Conservation (phyloP, 106 monocot genomes). For the Dendrobium nobile region DNA sequence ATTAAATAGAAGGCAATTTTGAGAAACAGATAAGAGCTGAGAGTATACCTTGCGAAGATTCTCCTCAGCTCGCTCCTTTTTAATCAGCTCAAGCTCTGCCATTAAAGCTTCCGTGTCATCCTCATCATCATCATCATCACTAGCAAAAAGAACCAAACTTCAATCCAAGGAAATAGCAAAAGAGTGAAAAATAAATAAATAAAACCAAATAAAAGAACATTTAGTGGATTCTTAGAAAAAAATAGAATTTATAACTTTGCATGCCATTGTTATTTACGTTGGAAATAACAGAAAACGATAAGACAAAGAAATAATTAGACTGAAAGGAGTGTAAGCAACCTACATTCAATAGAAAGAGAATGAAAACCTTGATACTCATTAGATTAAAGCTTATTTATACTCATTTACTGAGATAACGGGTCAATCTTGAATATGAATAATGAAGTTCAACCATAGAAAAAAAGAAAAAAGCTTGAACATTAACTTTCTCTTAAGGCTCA, state of each 20-base stretch:
- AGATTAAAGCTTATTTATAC: background rate
- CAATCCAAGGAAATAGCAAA: background rate
- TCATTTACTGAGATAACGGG: background rate
- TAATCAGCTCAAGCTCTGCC: conserved; percentile 89
- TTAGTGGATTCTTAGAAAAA: background rate
- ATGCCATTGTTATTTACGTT: background rate
- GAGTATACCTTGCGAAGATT: conserved; percentile 67
- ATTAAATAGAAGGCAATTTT: background rate
- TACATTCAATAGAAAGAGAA: background rate
- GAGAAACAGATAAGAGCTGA: background rate
- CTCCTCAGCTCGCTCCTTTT: conserved; percentile 81
- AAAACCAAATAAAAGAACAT: background rate
- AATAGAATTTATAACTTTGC: background rate
- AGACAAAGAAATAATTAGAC: no score
- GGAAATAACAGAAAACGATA: no score
- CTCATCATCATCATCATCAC: conserved; percentile 84
- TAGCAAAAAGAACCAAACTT: conserved; percentile 11
- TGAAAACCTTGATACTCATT: background rate
- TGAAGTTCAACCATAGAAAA: background rate
- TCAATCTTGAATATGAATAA: background rate
- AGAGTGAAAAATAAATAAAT: background rate
- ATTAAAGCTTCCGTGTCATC: conserved; percentile 85
- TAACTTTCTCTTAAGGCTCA: background rate
- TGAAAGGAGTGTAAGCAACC: background rate
- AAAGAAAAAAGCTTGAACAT: background rate